A percentile compares a stretch with the other conserved stretches of the same genome.
These are phyloP conservation scores for Brassica balearica DNA, from an alignment of 441 rosid genomes.

Conservation along the genomic window DNA sequence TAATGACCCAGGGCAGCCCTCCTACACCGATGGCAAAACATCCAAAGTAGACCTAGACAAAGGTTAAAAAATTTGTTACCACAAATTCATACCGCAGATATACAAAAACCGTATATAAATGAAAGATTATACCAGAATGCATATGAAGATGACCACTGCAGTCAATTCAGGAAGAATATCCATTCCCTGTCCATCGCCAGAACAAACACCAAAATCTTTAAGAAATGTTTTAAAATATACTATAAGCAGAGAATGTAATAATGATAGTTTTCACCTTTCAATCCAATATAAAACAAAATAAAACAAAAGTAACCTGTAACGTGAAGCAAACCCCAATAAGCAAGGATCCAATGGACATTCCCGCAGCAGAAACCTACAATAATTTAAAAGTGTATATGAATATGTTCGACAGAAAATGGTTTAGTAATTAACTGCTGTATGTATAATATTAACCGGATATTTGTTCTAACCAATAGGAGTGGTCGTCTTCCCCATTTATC, in stretches of 20 bases:
- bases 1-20: constrained; percentile 22
- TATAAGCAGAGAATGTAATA: neutral
- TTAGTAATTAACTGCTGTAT: neutral
- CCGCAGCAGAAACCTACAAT: constrained; percentile 15
- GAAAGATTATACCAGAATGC: constrained; percentile 1
- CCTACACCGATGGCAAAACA: constrained; percentile 18
- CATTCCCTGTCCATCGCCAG: constrained; percentile 18
- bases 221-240: neutral
- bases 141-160: neutral
- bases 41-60: constrained; percentile 15
- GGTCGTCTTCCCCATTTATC: constrained; percentile 50
- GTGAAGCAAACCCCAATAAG: constrained; percentile 7
- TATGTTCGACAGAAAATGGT: neutral
- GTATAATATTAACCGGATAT: neutral
- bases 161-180: constrained; percentile 18
- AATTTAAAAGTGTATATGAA: neutral
- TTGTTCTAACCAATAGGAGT: constrained; percentile 41
- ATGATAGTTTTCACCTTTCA: neutral
- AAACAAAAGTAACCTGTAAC: constrained; percentile 19
- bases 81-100: neutral
- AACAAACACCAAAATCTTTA: neutral
- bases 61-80: neutral
- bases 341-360: constrained; percentile 17
- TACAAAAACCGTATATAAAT: neutral
- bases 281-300: neutral